A percentile compares a stretch with the other conserved stretches of the same genome.
phyloP scores from a whole-genome alignment of 2,329 filamentous ascomycete species.

The Colletotrichum coccodes region DNA sequence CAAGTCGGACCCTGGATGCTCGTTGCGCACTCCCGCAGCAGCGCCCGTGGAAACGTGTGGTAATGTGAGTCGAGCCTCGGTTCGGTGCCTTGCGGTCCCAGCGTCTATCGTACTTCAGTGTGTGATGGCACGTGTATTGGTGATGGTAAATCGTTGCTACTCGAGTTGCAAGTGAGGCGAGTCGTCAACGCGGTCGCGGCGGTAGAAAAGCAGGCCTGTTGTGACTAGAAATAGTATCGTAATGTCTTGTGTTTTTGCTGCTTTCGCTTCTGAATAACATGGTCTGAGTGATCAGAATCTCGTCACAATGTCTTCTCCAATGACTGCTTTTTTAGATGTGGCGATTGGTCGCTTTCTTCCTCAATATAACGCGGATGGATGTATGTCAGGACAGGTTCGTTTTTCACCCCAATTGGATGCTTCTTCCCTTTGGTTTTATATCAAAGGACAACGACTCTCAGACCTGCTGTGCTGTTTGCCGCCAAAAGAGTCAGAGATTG shows the following conservation, averaged over 20 bases:
- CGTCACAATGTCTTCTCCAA: background rate
- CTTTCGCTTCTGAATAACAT: slow-evolving; percentile 28
- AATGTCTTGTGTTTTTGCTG: background rate
- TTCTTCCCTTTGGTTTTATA: background rate
- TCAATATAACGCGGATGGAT: background rate
- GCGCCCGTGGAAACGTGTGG: too few relatives aligned
- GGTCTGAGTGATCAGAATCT: background rate
- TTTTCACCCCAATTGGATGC: background rate
- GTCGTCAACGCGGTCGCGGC: slow-evolving; percentile 17
- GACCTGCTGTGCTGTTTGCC: background rate
- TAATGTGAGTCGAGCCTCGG: too few relatives aligned
- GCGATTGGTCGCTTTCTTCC: background rate
- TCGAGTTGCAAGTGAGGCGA: too few relatives aligned
- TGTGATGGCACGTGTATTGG: background rate
- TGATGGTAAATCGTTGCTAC: background rate
- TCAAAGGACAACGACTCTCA: background rate
- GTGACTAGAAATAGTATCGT: background rate
- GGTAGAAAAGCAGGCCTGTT: background rate
- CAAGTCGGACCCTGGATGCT: background rate
- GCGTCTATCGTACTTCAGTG: background rate
- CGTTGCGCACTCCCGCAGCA: background rate
- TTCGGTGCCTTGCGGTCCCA: background rate
- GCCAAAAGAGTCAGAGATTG: slow-evolving; percentile 19
- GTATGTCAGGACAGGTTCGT: background rate
- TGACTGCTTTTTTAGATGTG: background rate